Evolutionary conservation across 179 eudicot species (phyloP), one percentile per base, ranked within the genome.

Genomic region (Beta corolliflora): DNA sequence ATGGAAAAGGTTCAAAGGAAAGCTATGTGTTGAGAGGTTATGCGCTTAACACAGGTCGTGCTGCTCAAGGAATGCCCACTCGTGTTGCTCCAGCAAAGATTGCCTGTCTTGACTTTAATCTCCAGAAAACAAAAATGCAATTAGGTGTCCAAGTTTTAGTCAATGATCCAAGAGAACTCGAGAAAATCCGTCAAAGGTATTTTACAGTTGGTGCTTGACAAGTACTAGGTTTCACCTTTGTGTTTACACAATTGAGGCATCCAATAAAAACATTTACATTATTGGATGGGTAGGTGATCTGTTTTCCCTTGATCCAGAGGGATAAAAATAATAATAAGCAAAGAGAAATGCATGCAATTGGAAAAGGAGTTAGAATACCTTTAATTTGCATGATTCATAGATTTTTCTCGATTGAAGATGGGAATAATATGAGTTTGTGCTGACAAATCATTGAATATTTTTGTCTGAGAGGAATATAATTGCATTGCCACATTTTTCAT

Each of bases 71-170:
- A 73, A 96, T 94, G 99, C 98, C 99, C 60, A 82, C 86, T 78
- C 88, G 91, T 83, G 97, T 96, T 84, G 81, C 97, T 82, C 98
- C 99, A 29, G 99, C 99, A 10, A 90, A 85, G 81, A 94, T 94
- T 85, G 99, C 99, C 21, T 95, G 99, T 86, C 97, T 95, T 67
- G 99, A 94, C 82, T 91, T 94, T 70, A 94, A 95, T 83, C 98
- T 95, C 73, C 99, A 96, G 83, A 96, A 91, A 87, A 96, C 98
- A n/a, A 96, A 96, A 82, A 91, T 96, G 99, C 99, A 96, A 83
- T 80, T 96, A 91, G 99, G 99, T 54, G 92, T 96, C 77, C 99
- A 94, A 85, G 99, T 96, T 86, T 83, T 96, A 76, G 99, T 96
- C 78, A 82, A 84, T 84, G 99, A 96, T 85, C 99, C 99, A 3